phyloP scores from a whole-genome alignment of 2,329 filamentous ascomycete genomes.

The Ceratocystiopsis minuta region DNA sequence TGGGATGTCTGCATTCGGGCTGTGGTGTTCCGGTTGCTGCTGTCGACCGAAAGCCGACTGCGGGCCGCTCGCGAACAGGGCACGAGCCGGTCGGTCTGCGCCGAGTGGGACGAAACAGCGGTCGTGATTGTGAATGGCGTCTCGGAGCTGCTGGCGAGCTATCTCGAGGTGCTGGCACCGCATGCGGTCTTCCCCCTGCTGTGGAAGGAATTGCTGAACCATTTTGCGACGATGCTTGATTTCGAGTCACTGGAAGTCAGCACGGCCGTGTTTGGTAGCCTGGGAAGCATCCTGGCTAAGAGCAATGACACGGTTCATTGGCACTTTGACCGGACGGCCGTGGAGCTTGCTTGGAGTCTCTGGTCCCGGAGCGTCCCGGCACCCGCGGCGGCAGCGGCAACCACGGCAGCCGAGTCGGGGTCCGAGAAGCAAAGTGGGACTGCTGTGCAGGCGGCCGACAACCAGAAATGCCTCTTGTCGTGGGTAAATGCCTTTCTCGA shows the following conservation, averaged over 20 bases:
- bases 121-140: conserved; percentile 58
- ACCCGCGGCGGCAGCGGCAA: conserved; percentile 16
- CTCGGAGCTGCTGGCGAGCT: conserved; percentile 54
- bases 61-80: conserved; percentile 18
- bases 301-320: conserved; percentile 24
- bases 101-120: conserved; percentile 57
- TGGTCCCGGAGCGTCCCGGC: conserved; percentile 51
- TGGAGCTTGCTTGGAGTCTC: conserved; percentile 47
- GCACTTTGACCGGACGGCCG: conserved; percentile 29
- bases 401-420: not conserved
- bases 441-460: conserved; percentile 35
- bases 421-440: not conserved
- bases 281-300: conserved; percentile 43
- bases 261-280: conserved; percentile 50
- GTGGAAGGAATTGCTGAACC: conserved; percentile 56
- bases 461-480: conserved; percentile 70
- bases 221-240: conserved; percentile 46
- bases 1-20: conserved; percentile 72
- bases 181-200: conserved; percentile 50
- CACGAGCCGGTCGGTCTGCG: conserved; percentile 23
- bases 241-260: conserved; percentile 51
- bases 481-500: conserved; percentile 62
- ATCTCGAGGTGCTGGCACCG: conserved; percentile 52
- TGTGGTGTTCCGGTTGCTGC: conserved; percentile 62
- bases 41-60: conserved; percentile 46